Base-by-base conservation (phyloP, 306 rosid genomes). In the Trifolium repens region DNA sequence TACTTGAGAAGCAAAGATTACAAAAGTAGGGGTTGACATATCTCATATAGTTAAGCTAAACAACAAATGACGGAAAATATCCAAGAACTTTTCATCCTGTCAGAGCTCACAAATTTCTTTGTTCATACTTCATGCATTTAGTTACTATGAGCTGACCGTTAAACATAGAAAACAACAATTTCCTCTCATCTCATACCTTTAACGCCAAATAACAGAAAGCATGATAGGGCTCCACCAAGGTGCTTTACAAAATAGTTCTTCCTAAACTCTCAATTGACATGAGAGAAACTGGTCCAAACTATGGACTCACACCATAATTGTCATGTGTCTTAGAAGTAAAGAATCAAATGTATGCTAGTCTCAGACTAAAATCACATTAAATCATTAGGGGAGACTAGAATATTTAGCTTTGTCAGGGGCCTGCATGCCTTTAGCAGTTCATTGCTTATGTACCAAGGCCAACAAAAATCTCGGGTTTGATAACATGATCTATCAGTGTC, bases 131-230 rank as follows among this genome's bases (percentile, higher is more conserved):
- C 13, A 49, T 69, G 1, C 55, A 59, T 59, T 24, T 60, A 19
- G 44, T 47, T 50, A 78, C 64, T 34, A 60, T 69, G 46, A 24
- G 34, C 63, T 24, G 71, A 69, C 44, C 22, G 37, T 70, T 24
- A 60, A 46, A 43, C 76, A 35, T 46, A 47, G 61, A 32, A 49
- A 46, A 24, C 44, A 54, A 58, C 60, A 12, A 39, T 59, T 30
- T n/a, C 5, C 55, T 50, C 63, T 74, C 37, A 22, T 49, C 40
- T 34, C 11, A 13, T 24, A 63, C 12, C 63, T 13, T 35, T 24
- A 49, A 74, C 9, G 8, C 5, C 3, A 8, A 61, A 46, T 59
- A 42, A 43, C 22, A 44, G 47, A 34, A 74, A 63, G 22, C 40
- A 50, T 63, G 40, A n/a, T 35, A 74, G 52, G n/a, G 13, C 24